phyloP scores from a whole-genome alignment of 140 eudicot species.

The Oenanthe javanica region DNA sequence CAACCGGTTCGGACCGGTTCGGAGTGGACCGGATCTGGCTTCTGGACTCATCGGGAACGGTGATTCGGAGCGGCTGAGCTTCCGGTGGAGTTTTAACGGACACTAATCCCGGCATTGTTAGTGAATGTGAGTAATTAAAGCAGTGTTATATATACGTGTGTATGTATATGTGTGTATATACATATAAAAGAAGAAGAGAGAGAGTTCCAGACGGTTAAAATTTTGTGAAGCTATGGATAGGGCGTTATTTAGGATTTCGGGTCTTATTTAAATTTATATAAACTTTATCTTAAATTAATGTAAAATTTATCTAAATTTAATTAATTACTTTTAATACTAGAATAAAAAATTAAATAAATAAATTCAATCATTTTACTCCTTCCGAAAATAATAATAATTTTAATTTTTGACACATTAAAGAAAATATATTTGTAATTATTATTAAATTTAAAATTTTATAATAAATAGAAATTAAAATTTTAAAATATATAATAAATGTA shows the following conservation, averaged over 20 bases:
- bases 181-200: neutral
- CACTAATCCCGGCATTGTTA: constrained; percentile 47
- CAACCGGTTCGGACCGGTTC: constrained; percentile 35
- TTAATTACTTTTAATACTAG: too few species aligned
- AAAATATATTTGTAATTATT: too few species aligned
- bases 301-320: too few species aligned
- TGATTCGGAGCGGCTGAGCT: constrained; percentile 35
- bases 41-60: constrained; percentile 41
- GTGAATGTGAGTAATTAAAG: neutral
- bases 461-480: too few species aligned
- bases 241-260: neutral
- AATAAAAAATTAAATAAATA: too few species aligned
- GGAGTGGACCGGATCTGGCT: constrained; percentile 55
- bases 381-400: too few species aligned
- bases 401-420: too few species aligned
- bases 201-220: neutral
- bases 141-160: neutral
- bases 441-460: too few species aligned
- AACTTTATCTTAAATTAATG: too few species aligned
- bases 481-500: too few species aligned
- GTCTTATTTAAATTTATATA: neutral
- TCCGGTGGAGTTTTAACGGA: constrained; percentile 83
- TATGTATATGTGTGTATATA: neutral
- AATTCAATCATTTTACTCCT: too few species aligned
- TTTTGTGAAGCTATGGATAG: neutral